Percentiles rank a stretch among this genome's conserved stretches.
These are phyloP conservation scores for Venturia pyrina DNA, from an alignment of 2,329 filamentous ascomycete genomes.

Conservation along the genomic window DNA sequence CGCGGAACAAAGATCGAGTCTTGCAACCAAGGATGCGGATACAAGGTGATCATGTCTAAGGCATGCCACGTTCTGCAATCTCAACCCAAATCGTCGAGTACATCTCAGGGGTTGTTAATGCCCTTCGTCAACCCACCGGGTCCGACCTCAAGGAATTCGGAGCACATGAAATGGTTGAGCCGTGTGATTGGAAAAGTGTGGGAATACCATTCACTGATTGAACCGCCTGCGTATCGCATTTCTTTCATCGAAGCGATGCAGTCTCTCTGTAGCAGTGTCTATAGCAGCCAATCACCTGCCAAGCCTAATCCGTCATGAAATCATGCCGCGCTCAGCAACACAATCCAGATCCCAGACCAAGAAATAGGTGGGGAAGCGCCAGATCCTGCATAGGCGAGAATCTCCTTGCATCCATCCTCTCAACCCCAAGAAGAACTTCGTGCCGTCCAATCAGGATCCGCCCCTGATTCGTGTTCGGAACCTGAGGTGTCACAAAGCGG, in stretches of 20 bases:
- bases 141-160: background rate
- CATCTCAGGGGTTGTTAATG: background rate
- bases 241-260: background rate
- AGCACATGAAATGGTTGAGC: background rate
- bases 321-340: too few relatives aligned
- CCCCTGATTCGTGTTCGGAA: background rate
- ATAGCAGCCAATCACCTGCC: too few relatives aligned
- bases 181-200: background rate
- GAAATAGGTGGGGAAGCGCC: background rate
- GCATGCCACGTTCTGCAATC: background rate
- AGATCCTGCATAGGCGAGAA: background rate
- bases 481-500: background rate
- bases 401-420: too few relatives aligned
- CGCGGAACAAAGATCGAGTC: background rate
- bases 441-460: background rate
- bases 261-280: background rate
- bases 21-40: background rate
- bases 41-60: background rate
- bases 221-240: background rate
- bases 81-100: background rate
- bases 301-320: too few relatives aligned
- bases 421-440: too few relatives aligned
- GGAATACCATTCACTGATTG: background rate
- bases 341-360: too few relatives aligned
- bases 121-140: background rate